These are phyloP conservation scores for Cucurbitaria berberidis DNA, from an alignment of 2,329 filamentous ascomycete genomes.

Conservation along the genomic window DNA sequence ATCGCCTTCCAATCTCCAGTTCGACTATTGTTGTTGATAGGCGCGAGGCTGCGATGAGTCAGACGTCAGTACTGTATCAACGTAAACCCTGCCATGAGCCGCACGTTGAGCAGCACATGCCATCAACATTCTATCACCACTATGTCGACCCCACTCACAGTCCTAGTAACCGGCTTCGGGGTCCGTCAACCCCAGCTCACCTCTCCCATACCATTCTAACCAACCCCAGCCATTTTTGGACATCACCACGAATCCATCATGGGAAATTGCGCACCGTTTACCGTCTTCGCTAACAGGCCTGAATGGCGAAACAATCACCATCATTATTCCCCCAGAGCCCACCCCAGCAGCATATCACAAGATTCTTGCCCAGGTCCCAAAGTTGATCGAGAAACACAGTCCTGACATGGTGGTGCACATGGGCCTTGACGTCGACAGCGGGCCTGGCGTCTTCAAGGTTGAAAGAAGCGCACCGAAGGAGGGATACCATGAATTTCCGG, in stretches of 20 bases:
- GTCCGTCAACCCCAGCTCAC: slow-evolving; percentile 18
- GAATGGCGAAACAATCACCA: slow-evolving; percentile 53
- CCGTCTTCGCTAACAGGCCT: slow-evolving; percentile 12
- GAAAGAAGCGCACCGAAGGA: slow-evolving; percentile 74
- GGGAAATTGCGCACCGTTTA: slow-evolving; percentile 75
- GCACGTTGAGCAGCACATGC: too few species aligned
- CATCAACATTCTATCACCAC: not conserved
- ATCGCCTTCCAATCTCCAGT: too few species aligned
- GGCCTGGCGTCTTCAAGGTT: slow-evolving; percentile 66
- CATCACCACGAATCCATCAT: slow-evolving; percentile 77
- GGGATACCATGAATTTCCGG: slow-evolving; percentile 68
- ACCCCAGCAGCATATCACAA: slow-evolving; percentile 74
- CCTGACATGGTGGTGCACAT: slow-evolving; percentile 75
- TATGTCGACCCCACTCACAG: slow-evolving; percentile 35
- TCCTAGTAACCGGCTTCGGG: slow-evolving; percentile 57
- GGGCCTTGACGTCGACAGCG: slow-evolving; percentile 72
- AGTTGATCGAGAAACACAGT: slow-evolving; percentile 60
- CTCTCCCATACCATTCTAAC: slow-evolving; percentile 5
- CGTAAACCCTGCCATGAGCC: not conserved
- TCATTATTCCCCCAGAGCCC: slow-evolving; percentile 69
- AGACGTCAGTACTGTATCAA: not conserved
- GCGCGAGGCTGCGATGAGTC: not conserved
- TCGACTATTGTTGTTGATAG: not conserved
- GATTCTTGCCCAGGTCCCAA: slow-evolving; percentile 68
- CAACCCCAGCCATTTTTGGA: slow-evolving; percentile 73